Conservation (phyloP, 139 green algal species). For the Volvox reticuliferus region DNA sequence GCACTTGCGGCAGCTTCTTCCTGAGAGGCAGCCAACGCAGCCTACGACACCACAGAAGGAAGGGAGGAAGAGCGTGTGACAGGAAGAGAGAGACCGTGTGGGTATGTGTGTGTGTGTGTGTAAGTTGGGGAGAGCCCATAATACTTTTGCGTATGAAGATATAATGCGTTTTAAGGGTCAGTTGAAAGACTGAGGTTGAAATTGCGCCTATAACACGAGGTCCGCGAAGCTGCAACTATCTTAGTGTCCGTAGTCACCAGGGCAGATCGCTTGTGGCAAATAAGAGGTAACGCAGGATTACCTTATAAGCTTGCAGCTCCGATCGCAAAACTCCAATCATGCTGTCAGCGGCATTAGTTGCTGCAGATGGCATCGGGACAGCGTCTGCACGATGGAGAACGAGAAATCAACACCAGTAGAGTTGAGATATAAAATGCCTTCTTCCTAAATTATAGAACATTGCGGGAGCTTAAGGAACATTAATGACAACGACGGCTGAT, state of each 20-base stretch:
- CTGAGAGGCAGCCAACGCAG: conserved; percentile 4
- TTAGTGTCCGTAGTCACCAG: no score
- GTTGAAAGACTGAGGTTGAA: no score
- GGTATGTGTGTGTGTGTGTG: neutral
- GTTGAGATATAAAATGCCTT: neutral
- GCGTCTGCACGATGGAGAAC: neutral
- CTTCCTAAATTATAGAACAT: no score
- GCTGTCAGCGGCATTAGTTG: neutral
- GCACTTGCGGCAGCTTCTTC: conserved; percentile 33
- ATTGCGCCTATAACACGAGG: no score
- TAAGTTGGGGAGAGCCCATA: no score
- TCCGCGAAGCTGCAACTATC: no score
- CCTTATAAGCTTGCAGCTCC: conserved; percentile 50
- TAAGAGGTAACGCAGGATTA: neutral
- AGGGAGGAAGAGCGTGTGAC: no score
- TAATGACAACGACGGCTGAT: neutral
- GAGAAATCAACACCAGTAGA: neutral
- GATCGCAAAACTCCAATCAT: conserved; percentile 7
- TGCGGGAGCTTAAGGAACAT: neutral
- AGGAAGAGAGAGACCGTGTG: neutral
- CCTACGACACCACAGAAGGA: neutral
- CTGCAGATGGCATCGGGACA: neutral
- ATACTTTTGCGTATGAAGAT: no score
- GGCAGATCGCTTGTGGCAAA: no score
- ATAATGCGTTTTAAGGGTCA: no score